These are phyloP conservation scores for Colletotrichum sp. DNA, from an alignment of 2,329 filamentous ascomycete genomes.

Conservation along the genomic window DNA sequence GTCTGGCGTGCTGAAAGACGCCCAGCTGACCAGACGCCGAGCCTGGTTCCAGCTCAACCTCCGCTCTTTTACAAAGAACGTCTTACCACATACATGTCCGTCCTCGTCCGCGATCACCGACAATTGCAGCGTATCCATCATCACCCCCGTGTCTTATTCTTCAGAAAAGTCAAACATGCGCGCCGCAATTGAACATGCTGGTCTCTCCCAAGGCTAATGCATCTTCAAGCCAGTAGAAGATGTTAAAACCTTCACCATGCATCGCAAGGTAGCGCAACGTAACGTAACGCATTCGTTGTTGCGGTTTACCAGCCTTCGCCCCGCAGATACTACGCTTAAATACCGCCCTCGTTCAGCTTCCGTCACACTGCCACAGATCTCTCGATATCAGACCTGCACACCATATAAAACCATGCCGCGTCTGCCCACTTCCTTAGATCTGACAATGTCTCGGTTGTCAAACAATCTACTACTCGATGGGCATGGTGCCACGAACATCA, in stretches of 20 bases:
- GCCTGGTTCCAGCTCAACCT: background rate
- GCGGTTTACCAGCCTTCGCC: accelerated
- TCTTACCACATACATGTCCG: accelerated
- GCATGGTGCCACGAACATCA: background rate
- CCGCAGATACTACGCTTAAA: background rate
- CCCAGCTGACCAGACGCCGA: background rate
- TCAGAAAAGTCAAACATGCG: accelerated
- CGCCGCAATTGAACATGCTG: accelerated
- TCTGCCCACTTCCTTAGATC: background rate
- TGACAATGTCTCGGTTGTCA: background rate
- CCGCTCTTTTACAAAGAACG: accelerated
- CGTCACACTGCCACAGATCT: accelerated
- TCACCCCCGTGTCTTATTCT: accelerated
- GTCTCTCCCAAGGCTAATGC: background rate
- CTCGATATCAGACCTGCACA: accelerated
- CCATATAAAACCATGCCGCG: accelerated
- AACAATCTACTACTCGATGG: background rate
- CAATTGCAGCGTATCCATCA: background rate
- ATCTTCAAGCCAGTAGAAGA: no score
- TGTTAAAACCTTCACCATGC: no score
- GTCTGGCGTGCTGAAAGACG: background rate
- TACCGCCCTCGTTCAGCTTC: background rate
- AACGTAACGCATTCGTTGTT: background rate
- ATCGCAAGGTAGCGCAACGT: no score
- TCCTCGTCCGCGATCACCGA: accelerated